Evolutionary conservation across 352 stramenopile genomes (phyloP).

Genomic region (Pilasporangium apinafurcum): DNA sequence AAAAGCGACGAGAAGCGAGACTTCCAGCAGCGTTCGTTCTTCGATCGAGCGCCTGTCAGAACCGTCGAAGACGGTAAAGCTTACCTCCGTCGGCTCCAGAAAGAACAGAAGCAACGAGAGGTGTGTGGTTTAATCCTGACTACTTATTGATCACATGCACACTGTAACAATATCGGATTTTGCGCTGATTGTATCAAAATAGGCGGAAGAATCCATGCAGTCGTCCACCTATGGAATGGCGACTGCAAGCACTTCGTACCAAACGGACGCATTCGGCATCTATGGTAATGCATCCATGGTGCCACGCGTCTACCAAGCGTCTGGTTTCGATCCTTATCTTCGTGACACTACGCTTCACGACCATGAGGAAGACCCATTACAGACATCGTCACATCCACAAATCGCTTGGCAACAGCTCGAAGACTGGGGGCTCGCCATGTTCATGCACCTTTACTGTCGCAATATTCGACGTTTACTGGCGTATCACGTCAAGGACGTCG

Average conservation of each 20-base stretch:
- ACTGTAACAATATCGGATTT: background rate
- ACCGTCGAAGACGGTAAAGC: constrained; percentile 71
- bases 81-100: constrained; percentile 60
- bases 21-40: constrained; percentile 53
- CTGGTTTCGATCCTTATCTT: constrained; percentile 68
- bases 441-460: constrained; percentile 84
- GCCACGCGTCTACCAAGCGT: constrained; percentile 77
- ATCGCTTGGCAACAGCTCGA: constrained; percentile 74
- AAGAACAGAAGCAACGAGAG: constrained; percentile 33
- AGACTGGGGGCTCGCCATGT: constrained; percentile 72
- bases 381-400: constrained; percentile 64
- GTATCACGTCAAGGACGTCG: constrained; percentile 81
- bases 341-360: constrained; percentile 46
- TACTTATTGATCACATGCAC: no score
- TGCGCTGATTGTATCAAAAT: constrained; percentile 6
- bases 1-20: background rate
- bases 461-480: constrained; percentile 76
- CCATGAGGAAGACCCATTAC: constrained; percentile 67
- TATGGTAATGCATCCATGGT: constrained; percentile 64
- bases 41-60: constrained; percentile 50
- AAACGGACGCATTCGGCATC: constrained; percentile 57
- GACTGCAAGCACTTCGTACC: constrained; percentile 18
- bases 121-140: no score
- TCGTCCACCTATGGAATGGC: constrained; percentile 31
- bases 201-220: constrained; percentile 48